Percentiles rank a stretch among this genome's conserved stretches.
Evolutionary conservation across 208 protist species (phyloP).

Genomic region (Perkinsela sp.): DNA sequence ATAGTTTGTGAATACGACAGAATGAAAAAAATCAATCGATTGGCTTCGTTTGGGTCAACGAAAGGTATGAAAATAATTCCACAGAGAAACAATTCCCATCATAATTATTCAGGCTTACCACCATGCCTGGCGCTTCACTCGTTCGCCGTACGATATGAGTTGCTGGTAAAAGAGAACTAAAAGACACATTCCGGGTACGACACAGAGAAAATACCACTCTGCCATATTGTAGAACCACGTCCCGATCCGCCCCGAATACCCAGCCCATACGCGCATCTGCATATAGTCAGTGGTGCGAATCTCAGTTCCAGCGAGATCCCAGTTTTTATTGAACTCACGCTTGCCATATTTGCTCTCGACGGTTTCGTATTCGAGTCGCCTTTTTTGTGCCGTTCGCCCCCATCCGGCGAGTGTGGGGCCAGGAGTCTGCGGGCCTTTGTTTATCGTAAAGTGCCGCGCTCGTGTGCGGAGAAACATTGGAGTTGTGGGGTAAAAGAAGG

Average conservation of each 20-base stretch:
- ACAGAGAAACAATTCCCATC: too few relatives aligned
- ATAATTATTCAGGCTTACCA: constrained; percentile 18
- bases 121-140: constrained; percentile 44
- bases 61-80: too few relatives aligned
- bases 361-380: constrained; percentile 59
- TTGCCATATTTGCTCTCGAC: constrained; percentile 61
- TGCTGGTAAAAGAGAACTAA: constrained; percentile 43
- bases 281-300: constrained; percentile 58
- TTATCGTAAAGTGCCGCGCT: constrained; percentile 9
- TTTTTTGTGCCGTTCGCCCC: constrained; percentile 59
- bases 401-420: constrained; percentile 57
- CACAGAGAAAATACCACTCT: constrained; percentile 48
- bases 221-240: constrained; percentile 59
- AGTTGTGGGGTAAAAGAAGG: too few relatives aligned
- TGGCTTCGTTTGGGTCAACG: too few relatives aligned
- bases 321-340: constrained; percentile 64
- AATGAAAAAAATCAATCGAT: not conserved
- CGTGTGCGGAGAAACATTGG: too few relatives aligned
- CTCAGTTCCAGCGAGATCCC: constrained; percentile 54
- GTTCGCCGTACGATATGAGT: constrained; percentile 43
- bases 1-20: constrained; percentile 4
- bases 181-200: constrained; percentile 39
- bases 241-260: constrained; percentile 44
- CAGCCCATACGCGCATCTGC: constrained; percentile 59
- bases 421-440: constrained; percentile 39